phyloP scores from a whole-genome alignment of 306 rosid genomes.

The Vigna unguiculata region DNA sequence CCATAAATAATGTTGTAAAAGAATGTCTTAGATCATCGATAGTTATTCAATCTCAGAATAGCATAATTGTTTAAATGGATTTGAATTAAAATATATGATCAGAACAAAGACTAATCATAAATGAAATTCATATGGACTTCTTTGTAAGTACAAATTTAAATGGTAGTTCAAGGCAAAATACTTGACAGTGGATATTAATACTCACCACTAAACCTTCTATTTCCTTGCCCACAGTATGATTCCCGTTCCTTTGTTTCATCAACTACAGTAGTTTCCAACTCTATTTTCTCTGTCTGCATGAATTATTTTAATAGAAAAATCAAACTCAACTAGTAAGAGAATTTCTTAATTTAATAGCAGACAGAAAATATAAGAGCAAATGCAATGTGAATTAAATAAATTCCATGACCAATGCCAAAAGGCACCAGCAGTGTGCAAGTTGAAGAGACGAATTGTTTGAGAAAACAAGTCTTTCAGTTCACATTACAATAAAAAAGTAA shows the following conservation, averaged over 20 bases:
- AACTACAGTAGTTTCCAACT: conserved; percentile 96
- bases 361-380: conserved; percentile 5
- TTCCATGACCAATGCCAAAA: conserved; percentile 19
- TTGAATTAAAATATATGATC: conserved; percentile 17
- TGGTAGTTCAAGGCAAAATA: conserved; percentile 21
- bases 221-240: conserved; percentile 88
- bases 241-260: conserved; percentile 99
- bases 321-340: conserved; percentile 35
- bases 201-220: conserved; percentile 95
- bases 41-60: conserved; percentile 16
- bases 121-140: conserved; percentile 15
- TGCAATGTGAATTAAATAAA: conserved; percentile 17
- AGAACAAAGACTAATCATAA: conserved; percentile 28
- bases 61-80: conserved; percentile 4
- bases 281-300: conserved; percentile 92
- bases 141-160: conserved; percentile 20
- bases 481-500: background rate
- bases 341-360: conserved; percentile 35
- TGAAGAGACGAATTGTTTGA: background rate
- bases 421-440: conserved; percentile 16
- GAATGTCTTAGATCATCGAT: conserved; percentile 7
- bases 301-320: conserved; percentile 33
- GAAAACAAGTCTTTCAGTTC: background rate
- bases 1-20: background rate
- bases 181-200: conserved; percentile 32